Evolutionary conservation across 306 rosid species (phyloP), one percentile per base, ranked within the genome.

Genomic region (Neltuma alba): DNA sequence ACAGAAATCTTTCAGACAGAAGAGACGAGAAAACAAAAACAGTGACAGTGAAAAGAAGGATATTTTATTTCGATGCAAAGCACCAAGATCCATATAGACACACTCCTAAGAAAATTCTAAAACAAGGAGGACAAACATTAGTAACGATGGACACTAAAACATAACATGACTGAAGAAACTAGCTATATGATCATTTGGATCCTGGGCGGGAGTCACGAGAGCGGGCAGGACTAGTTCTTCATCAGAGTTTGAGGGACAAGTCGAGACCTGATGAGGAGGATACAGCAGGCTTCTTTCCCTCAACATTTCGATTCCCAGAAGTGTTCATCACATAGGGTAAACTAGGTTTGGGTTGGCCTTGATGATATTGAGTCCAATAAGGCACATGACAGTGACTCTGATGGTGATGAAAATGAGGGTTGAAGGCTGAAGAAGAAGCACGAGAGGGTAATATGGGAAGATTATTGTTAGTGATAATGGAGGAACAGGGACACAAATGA

Each of bases 231-330:
- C 36, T 62, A 31, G 37, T 31, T 67, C 50, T 37, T 67, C 50
- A 67, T 67, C 50, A 67, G 50, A 67, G 72, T 6, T 4, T n/a
- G 72, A 67, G 72, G 31, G 72, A 37, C 33, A 67, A 37, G 72
- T 67, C 47, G 33, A 67, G 50, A 6, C 33, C 72, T 9, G 15
- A 20, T 5, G 33, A 38, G n/a, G 33, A 38, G n/a, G 72, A 38
- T 13, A 44, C 44, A 18, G 16, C 42, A 65, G 45, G 70, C 45
- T 34, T 31, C 7, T 65, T 9, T 18, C 1, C 27, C 28, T 3
- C 70, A 36, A 9, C 7, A 21, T 21, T 12, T 16, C 11, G 15
- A 67, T 67, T 11, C 50, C 33, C 44, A 9, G 33, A 38, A 66
- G 15, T 38, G 33, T 23, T 38, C 31, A n/a, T n/a, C 72, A 50